Percentiles rank a stretch among this genome's conserved stretches.
Evolutionary conservation across 2,329 filamentous ascomycete species (phyloP).

Genomic region (Calonectria pteridis): DNA sequence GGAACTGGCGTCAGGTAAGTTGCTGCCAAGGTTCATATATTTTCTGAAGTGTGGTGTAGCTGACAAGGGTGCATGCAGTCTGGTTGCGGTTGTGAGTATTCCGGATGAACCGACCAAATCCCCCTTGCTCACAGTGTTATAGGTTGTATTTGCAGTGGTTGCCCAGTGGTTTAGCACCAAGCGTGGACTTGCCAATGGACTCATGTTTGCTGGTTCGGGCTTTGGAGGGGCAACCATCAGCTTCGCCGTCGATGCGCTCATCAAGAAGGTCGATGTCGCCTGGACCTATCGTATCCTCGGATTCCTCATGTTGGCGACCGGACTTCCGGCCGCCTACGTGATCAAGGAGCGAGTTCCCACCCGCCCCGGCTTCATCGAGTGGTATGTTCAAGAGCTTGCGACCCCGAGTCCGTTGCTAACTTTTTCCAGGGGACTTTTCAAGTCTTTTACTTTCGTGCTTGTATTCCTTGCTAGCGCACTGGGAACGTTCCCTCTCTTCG

Average conservation of each 20-base stretch:
- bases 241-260: conserved; percentile 61
- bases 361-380: conserved; percentile 57
- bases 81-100: conserved; percentile 54
- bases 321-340: conserved; percentile 65
- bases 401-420: conserved; percentile 6
- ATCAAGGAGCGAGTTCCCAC: conserved; percentile 57
- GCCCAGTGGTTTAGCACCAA: conserved; percentile 67
- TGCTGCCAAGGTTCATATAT: background rate
- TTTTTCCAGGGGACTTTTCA: conserved; percentile 60
- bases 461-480: conserved; percentile 67
- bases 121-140: background rate
- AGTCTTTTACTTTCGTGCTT: conserved; percentile 61
- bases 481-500: conserved; percentile 70
- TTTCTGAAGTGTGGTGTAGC: background rate
- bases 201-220: conserved; percentile 65
- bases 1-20: conserved; percentile 49
- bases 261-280: conserved; percentile 55
- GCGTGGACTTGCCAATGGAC: conserved; percentile 66
- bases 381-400: conserved; percentile 45
- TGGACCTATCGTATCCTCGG: conserved; percentile 68
- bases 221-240: conserved; percentile 66
- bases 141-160: conserved; percentile 60
- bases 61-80: conserved; percentile 37
- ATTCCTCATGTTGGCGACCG: conserved; percentile 62
- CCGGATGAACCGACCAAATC: background rate